Base-by-base conservation (phyloP, 208 protist genomes). In the Endotrypanum monterogeii region DNA sequence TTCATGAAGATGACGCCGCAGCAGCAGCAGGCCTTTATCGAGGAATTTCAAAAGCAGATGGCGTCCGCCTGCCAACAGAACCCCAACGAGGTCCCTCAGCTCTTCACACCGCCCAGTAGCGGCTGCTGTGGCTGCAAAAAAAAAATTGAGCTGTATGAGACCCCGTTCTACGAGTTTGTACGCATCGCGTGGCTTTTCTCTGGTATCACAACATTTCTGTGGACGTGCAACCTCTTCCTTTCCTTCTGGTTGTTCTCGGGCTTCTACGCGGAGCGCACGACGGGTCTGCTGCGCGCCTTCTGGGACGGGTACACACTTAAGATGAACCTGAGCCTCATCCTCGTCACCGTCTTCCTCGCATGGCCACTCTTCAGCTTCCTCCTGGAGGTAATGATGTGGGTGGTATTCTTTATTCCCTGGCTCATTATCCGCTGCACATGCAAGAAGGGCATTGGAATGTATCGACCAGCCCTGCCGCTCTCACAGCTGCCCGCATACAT, bases 101-200 rank as follows among this genome's bases (percentile, higher is more conserved):
- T 20, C 20, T 67, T 62, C n/a, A 28, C 18, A 41, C 51, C 67
- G 50, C 78, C 66, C 0, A 56, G 54, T 39, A 37, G 28, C n/a
- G 78, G 70, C 73, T 79, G 76, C 70, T 84, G 77, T 76, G 79
- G 79, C 65, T 67, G 58, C 14, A 48, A 79, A 39, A 73, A 67
- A 62, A 73, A 83, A 18, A 79, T 93, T 57, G 83, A 93, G 80
- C 72, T 96, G 44, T 96, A 94, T 82, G 88, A 89, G 30, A 96
- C 92, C 2, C 88, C 89, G 18, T 91, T 90, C 50, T 96, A 94
- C 78, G 89, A 94, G 60, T 92, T 94, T 69, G 84, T 94, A 61
- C 89, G 92, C 71, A 63, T 93, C 56, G 92, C 89, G 54, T 96
- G 92, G 90, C 79, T 91, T 63, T 80, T 92, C 55, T 80, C 83